Conservation (phyloP, 208 protist species). For the Leishmania lainsoni region DNA sequence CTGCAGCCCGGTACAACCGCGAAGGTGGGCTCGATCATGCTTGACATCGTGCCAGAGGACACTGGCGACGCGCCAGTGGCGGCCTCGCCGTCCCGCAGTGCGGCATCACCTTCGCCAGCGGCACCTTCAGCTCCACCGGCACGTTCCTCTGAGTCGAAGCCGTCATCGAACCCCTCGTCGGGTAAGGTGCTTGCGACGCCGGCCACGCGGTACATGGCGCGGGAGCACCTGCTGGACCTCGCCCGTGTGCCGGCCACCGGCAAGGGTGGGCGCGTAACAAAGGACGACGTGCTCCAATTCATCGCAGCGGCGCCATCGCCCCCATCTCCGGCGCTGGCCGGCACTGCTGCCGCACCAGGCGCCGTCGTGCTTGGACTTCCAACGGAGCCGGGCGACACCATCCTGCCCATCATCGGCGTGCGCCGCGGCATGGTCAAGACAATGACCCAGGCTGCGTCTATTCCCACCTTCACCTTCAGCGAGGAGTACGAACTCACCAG, state of each 20-base stretch:
- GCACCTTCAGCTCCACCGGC: neutral
- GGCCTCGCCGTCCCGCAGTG: neutral
- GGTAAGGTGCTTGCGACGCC: conserved; percentile 90
- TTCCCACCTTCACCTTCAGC: conserved; percentile 92
- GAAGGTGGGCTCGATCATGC: conserved; percentile 82
- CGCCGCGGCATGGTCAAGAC: conserved; percentile 91
- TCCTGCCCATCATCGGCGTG: conserved; percentile 52
- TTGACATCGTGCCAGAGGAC: conserved; percentile 74
- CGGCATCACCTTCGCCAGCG: neutral
- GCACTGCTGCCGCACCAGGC: neutral
- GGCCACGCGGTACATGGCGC: conserved; percentile 87
- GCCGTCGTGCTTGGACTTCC: neutral
- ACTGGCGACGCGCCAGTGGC: neutral
- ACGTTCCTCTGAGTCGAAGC: neutral
- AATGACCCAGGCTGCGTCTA: conserved; percentile 85
- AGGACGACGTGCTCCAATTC: conserved; percentile 84
- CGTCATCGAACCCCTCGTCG: neutral
- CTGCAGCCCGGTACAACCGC: conserved; percentile 82
- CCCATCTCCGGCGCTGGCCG: neutral
- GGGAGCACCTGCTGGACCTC: conserved; percentile 85
- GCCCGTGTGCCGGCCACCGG: conserved; percentile 59
- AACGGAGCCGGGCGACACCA: conserved; percentile 31
- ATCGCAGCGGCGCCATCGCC: neutral
- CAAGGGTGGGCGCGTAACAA: conserved; percentile 88
- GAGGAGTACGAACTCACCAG: conserved; percentile 90